Evolutionary conservation across 1,284 basidiomycete species (phyloP).

Genomic region (Leccinum laetum): DNA sequence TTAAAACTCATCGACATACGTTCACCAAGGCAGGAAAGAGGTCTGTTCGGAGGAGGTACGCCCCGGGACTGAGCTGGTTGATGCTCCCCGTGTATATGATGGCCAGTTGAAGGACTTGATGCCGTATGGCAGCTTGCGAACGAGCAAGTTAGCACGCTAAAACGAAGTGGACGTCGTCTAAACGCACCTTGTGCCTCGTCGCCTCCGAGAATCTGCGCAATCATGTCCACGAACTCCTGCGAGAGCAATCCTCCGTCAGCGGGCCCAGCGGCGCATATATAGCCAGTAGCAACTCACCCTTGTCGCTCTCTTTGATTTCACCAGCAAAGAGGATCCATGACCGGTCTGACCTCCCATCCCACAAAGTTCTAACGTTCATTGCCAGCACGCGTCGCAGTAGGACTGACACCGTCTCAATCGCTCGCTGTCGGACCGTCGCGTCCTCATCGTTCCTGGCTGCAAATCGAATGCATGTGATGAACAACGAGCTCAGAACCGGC

Average conservation of each 20-base stretch:
- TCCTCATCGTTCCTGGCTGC: constrained; percentile 33
- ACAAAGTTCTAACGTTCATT: constrained; percentile 44
- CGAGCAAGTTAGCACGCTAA: constrained; percentile 1
- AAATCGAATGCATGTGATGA: constrained; percentile 41
- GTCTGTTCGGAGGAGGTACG: constrained; percentile 63
- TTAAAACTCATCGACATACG: constrained; percentile 33
- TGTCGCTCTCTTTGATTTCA: constrained; percentile 55
- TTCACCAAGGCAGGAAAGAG: constrained; percentile 54
- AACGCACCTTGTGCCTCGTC: constrained; percentile 43
- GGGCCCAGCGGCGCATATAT: not conserved
- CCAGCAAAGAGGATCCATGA: constrained; percentile 66
- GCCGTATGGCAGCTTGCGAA: constrained; percentile 45
- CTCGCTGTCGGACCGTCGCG: constrained; percentile 37
- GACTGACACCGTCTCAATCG: constrained; percentile 48
- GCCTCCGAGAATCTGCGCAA: constrained; percentile 47
- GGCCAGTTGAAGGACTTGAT: constrained; percentile 54
- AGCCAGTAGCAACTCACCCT: constrained; percentile 34
- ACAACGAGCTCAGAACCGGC: constrained; percentile 50
- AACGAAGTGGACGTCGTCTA: not conserved
- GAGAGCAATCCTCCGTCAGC: constrained; percentile 2
- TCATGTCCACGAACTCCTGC: constrained; percentile 47
- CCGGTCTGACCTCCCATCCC: constrained; percentile 51
- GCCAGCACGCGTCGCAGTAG: constrained; percentile 46
- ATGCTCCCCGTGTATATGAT: constrained; percentile 57
- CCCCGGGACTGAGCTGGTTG: constrained; percentile 63